Percentiles rank a stretch among this genome's conserved stretches.
These are phyloP conservation scores for Wallacemonas rigidus DNA, from an alignment of 208 protist genomes.

Conservation along the genomic window DNA sequence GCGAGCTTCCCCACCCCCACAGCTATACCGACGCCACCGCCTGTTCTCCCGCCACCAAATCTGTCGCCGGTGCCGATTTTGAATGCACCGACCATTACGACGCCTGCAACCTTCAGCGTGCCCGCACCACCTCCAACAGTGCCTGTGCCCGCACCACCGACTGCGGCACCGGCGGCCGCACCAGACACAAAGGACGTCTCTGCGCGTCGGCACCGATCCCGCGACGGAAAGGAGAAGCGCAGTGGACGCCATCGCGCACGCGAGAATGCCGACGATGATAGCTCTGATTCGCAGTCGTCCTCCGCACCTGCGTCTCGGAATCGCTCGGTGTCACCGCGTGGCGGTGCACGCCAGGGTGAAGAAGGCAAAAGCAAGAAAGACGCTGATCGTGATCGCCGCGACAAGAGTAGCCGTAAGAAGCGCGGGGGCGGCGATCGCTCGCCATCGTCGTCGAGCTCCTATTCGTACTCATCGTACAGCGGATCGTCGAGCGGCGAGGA, in stretches of 20 bases:
- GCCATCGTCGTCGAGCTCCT: neutral
- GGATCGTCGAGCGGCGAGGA: neutral
- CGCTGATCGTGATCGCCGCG: neutral
- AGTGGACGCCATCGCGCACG: neutral
- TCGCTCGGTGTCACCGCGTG: neutral
- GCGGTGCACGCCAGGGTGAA: neutral
- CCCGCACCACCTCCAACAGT: neutral
- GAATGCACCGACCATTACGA: too few species aligned
- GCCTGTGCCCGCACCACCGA: neutral
- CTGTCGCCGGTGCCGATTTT: neutral
- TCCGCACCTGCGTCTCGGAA: neutral
- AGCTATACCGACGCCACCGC: neutral
- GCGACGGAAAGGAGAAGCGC: neutral
- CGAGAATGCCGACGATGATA: neutral
- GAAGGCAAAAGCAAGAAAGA: neutral
- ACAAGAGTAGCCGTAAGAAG: neutral
- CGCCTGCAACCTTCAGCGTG: too few species aligned
- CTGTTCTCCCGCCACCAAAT: neutral
- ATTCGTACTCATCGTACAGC: neutral
- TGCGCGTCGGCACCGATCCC: neutral
- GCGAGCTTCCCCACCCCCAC: too few species aligned
- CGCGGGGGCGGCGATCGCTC: neutral
- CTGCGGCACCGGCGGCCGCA: neutral
- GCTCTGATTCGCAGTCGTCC: neutral
- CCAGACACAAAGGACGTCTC: neutral